A percentile compares a stretch with the other conserved stretches of the same genome.
Evolutionary conservation across 768 basidiomycete species (phyloP).

Genomic region (Naematelia encephala): DNA sequence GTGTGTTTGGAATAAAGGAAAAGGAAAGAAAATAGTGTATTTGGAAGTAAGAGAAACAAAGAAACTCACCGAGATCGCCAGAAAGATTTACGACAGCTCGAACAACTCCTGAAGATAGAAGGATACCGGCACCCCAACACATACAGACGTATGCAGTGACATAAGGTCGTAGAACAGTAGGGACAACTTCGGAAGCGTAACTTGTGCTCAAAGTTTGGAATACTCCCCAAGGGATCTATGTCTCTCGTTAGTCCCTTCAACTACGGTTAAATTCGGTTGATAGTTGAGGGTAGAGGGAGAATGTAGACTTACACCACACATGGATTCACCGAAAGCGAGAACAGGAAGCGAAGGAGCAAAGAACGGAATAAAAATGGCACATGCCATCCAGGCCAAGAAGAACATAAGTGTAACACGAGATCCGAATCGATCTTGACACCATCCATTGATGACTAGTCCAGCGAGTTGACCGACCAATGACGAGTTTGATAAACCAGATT

Average conservation of each 20-base stretch:
- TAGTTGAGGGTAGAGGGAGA: constrained; percentile 23
- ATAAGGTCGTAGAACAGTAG: constrained; percentile 36
- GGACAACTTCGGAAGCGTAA: constrained; percentile 42
- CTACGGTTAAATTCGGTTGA: constrained; percentile 3
- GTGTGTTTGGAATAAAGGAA: too few relatives aligned
- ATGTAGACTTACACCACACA: constrained; percentile 48
- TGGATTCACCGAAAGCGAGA: constrained; percentile 25
- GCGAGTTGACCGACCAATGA: constrained; percentile 44
- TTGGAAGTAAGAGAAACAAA: too few relatives aligned
- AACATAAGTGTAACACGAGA: constrained; percentile 23
- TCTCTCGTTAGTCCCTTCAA: constrained; percentile 28
- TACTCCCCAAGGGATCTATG: constrained; percentile 19
- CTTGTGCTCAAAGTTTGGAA: constrained; percentile 23
- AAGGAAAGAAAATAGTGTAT: too few relatives aligned
- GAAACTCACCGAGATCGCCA: constrained; percentile 27
- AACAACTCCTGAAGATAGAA: constrained; percentile 33
- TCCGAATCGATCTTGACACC: constrained; percentile 29
- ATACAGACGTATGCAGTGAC: constrained; percentile 37
- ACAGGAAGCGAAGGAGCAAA: constrained; percentile 23
- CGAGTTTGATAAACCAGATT: constrained; percentile 45
- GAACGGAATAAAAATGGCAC: constrained; percentile 26
- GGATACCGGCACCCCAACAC: constrained; percentile 39
- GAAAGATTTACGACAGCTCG: constrained; percentile 16
- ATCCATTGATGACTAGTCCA: constrained; percentile 23
- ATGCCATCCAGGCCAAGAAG: constrained; percentile 31